A percentile compares a stretch with the other conserved stretches of the same genome.
Evolutionary conservation across 2,329 filamentous ascomycete species (phyloP).

Genomic region (Penicillium griseofulvum): DNA sequence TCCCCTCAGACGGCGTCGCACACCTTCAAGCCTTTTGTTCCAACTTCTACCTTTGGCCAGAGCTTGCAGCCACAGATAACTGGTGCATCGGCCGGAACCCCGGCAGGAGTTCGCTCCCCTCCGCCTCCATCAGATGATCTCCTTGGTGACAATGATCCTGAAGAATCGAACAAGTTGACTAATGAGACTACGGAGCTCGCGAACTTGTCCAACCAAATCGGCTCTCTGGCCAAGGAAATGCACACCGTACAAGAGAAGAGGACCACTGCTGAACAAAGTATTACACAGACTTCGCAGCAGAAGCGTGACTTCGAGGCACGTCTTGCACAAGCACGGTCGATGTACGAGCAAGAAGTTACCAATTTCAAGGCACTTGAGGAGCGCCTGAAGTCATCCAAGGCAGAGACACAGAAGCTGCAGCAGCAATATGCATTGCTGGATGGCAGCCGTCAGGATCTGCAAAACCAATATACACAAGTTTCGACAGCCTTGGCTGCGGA

Average conservation of each 20-base stretch:
- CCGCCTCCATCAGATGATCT: slow-evolving; percentile 71
- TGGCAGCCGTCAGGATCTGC: slow-evolving; percentile 74
- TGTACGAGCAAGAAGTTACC: slow-evolving; percentile 92
- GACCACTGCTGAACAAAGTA: slow-evolving; percentile 71
- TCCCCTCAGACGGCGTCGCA: slow-evolving; percentile 42
- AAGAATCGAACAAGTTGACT: slow-evolving; percentile 82
- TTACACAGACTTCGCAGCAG: slow-evolving; percentile 77
- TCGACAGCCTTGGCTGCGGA: slow-evolving; percentile 74
- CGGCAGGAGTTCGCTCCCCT: slow-evolving; percentile 38
- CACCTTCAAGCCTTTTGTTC: slow-evolving; percentile 85
- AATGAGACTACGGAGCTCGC: slow-evolving; percentile 89
- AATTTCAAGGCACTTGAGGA: slow-evolving; percentile 82
- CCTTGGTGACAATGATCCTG: slow-evolving; percentile 84
- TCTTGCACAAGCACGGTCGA: slow-evolving; percentile 75
- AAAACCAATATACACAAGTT: slow-evolving; percentile 76
- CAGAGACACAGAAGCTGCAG: slow-evolving; percentile 80
- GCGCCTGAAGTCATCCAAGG: slow-evolving; percentile 70
- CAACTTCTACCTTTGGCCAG: slow-evolving; percentile 88
- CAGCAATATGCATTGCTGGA: slow-evolving; percentile 81
- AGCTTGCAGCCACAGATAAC: slow-evolving; percentile 74
- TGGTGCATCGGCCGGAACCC: slow-evolving; percentile 53
- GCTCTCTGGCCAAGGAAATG: slow-evolving; percentile 87
- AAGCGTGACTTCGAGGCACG: slow-evolving; percentile 92
- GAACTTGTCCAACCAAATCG: slow-evolving; percentile 93
- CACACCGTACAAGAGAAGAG: slow-evolving; percentile 87